phyloP scores from a whole-genome alignment of 2,329 filamentous ascomycete genomes.

The Pyrenochaeta sp. region DNA sequence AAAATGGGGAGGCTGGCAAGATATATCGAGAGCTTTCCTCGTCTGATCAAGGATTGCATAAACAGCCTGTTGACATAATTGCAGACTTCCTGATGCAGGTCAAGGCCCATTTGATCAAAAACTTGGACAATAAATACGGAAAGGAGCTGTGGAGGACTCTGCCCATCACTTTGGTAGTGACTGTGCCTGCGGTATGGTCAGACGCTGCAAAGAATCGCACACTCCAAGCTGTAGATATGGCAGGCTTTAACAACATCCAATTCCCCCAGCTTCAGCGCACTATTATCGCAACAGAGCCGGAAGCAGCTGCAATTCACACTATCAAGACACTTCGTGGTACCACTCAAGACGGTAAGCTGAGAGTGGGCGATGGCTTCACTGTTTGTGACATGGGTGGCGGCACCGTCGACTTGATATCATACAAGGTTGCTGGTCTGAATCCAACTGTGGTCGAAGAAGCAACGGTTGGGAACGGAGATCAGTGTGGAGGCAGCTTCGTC shows the following conservation, averaged over 20 bases:
- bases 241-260: conserved; percentile 23
- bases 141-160: conserved; percentile 24
- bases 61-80: conserved; percentile 38
- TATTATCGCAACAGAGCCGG: conserved; percentile 26
- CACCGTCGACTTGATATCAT: conserved; percentile 40
- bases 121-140: conserved; percentile 31
- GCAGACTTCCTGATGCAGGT: conserved; percentile 37
- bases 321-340: conserved; percentile 20
- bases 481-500: conserved; percentile 41
- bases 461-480: conserved; percentile 30
- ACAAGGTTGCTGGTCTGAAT: conserved; percentile 13
- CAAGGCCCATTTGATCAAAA: conserved; percentile 27
- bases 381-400: conserved; percentile 44
- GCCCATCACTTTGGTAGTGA: conserved; percentile 29
- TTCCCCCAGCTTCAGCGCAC: conserved; percentile 17
- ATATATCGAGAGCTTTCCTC: conserved; percentile 20
- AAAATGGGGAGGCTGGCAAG: conserved; percentile 22
- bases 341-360: conserved; percentile 20
- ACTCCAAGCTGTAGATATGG: conserved; percentile 21
- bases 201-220: conserved; percentile 33
- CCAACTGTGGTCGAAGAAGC: conserved; percentile 31
- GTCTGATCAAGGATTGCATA: background rate
- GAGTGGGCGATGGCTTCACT: conserved; percentile 29
- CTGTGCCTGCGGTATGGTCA: conserved; percentile 38
- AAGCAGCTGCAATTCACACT: conserved; percentile 39